phyloP scores from a whole-genome alignment of 345 rosid species.

The Boechera retrofracta region DNA sequence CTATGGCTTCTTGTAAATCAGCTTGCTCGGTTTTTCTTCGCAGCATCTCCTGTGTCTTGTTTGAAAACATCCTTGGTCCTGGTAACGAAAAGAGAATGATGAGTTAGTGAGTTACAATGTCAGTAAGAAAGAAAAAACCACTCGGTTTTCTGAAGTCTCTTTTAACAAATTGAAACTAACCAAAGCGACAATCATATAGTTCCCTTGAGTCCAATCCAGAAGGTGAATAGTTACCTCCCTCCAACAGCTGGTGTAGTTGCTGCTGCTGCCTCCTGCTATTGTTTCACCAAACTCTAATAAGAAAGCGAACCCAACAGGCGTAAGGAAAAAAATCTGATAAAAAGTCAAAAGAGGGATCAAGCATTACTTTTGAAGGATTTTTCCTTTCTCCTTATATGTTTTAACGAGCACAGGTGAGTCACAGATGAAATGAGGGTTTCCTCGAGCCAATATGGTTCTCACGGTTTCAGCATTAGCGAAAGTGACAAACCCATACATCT shows the following conservation, averaged over 20 bases:
- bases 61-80: conserved; percentile 65
- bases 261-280: conserved; percentile 69
- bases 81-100: conserved; percentile 10
- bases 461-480: conserved; percentile 80
- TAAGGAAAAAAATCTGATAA: background rate
- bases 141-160: background rate
- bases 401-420: conserved; percentile 73
- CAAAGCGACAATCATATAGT: conserved; percentile 56
- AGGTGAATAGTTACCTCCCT: conserved; percentile 67
- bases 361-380: conserved; percentile 61
- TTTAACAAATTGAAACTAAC: conserved; percentile 49
- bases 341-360: background rate
- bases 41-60: conserved; percentile 56
- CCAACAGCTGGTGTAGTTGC: conserved; percentile 57
- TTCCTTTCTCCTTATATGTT: conserved; percentile 93
- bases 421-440: conserved; percentile 53
- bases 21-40: conserved; percentile 79
- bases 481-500: conserved; percentile 92
- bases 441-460: conserved; percentile 67
- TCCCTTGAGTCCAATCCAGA: conserved; percentile 62
- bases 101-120: background rate
- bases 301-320: conserved; percentile 16
- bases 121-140: conserved; percentile 18
- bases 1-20: conserved; percentile 75
- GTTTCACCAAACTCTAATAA: conserved; percentile 28